Conservation (phyloP, 2,329 filamentous ascomycete genomes). For the Aspergillus nomiae region DNA sequence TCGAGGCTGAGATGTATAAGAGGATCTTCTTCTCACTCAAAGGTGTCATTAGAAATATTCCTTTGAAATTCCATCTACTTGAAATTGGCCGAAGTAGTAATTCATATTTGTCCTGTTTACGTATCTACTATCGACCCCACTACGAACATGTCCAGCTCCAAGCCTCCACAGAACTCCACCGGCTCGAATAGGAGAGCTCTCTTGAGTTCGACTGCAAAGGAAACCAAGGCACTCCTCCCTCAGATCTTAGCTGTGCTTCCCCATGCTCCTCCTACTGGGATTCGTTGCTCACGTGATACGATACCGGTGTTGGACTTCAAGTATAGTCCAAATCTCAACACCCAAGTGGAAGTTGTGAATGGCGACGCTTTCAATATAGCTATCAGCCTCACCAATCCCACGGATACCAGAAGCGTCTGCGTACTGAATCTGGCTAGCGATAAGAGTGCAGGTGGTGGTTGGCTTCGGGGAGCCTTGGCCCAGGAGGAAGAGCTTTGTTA, state of each 20-base stretch:
- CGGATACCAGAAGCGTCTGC: constrained; percentile 48
- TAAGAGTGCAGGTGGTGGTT: constrained; percentile 62
- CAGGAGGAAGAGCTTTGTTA: constrained; percentile 73
- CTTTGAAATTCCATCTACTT: not conserved
- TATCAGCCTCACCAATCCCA: constrained; percentile 38
- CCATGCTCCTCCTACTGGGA: constrained; percentile 41
- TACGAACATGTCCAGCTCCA: not conserved
- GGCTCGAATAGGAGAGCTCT: constrained; percentile 13
- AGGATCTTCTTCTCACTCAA: not conserved
- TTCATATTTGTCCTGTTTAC: not conserved
- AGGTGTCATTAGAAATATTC: not conserved
- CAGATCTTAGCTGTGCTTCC: constrained; percentile 50
- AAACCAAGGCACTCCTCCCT: constrained; percentile 53
- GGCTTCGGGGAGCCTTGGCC: constrained; percentile 61
- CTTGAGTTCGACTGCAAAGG: constrained; percentile 49
- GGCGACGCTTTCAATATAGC: constrained; percentile 62
- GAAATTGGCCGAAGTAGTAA: not conserved
- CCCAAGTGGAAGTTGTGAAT: constrained; percentile 55
- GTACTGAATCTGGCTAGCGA: constrained; percentile 69
- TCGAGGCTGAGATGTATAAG: not conserved
- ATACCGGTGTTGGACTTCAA: constrained; percentile 43
- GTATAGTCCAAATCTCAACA: constrained; percentile 46
- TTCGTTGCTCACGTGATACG: constrained; percentile 38
- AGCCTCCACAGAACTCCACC: not conserved
- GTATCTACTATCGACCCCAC: not conserved